A percentile compares a stretch with the other conserved stretches of the same genome.
These are phyloP conservation scores for Firmiana major DNA, from an alignment of 345 rosid genomes.

Conservation along the genomic window DNA sequence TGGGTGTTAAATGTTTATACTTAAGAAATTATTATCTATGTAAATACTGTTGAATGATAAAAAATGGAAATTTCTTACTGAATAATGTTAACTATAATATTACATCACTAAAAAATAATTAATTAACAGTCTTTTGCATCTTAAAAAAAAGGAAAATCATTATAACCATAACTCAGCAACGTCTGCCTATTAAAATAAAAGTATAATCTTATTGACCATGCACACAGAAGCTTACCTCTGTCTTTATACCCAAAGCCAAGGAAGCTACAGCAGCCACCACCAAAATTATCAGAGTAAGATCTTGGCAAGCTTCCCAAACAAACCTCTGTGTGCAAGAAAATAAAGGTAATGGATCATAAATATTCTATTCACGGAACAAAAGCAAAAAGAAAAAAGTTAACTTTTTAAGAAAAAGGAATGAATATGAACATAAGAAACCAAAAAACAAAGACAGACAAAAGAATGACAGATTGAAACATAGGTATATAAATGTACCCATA, in stretches of 20 bases:
- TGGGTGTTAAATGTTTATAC: neutral
- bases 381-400: neutral
- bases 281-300: conserved; percentile 86
- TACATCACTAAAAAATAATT: neutral
- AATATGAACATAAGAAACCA: neutral
- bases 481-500: conserved; percentile 50
- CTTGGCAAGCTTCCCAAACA: conserved; percentile 89
- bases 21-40: neutral
- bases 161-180: neutral
- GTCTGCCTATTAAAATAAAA: neutral
- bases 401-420: neutral
- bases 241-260: conserved; percentile 84
- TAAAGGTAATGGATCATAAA: neutral
- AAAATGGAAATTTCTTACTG: neutral
- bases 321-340: conserved; percentile 45
- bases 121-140: neutral
- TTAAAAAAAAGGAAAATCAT: neutral
- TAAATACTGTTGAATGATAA: neutral
- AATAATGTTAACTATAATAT: neutral
- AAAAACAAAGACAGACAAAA: neutral
- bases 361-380: neutral
- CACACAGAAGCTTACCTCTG: conserved; percentile 62
- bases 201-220: neutral
- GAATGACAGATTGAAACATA: neutral
- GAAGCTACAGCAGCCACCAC: conserved; percentile 91